Percentiles rank a stretch among this genome's conserved stretches.
These are phyloP conservation scores for Eucalyptus shirleyi DNA, from an alignment of 345 rosid genomes.

Conservation along the genomic window DNA sequence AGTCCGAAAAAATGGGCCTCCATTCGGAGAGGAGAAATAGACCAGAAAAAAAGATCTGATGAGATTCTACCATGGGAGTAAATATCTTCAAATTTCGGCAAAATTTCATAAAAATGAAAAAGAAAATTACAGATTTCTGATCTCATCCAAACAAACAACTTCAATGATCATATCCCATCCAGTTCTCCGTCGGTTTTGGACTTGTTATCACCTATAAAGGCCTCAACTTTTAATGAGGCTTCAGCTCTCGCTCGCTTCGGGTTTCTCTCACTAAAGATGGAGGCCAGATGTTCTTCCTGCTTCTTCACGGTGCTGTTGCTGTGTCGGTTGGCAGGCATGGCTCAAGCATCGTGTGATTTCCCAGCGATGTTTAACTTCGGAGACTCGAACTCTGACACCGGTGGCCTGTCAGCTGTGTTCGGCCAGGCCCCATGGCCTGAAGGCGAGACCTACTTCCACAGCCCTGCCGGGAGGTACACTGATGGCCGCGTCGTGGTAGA, in stretches of 20 bases:
- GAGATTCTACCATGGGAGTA: background rate
- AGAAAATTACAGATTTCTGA: background rate
- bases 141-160: background rate
- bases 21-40: background rate
- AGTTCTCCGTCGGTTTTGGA: background rate
- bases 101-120: background rate
- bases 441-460: slow-evolving; percentile 37
- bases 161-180: background rate
- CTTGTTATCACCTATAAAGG: background rate
- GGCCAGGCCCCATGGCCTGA: slow-evolving; percentile 38
- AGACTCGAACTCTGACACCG: slow-evolving; percentile 37
- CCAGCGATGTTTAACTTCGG: slow-evolving; percentile 34
- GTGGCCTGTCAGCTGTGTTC: slow-evolving; percentile 48
- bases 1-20: background rate
- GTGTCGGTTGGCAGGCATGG: background rate
- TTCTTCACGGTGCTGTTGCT: background rate
- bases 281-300: background rate
- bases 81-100: background rate
- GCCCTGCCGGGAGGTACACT: slow-evolving; percentile 41
- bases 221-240: background rate
- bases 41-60: background rate
- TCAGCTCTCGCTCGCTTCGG: background rate
- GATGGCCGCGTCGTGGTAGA: slow-evolving; percentile 57
- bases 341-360: background rate
- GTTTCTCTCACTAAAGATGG: background rate